phyloP scores from a whole-genome alignment of 441 rosid species.

The Erodium moschatum region DNA sequence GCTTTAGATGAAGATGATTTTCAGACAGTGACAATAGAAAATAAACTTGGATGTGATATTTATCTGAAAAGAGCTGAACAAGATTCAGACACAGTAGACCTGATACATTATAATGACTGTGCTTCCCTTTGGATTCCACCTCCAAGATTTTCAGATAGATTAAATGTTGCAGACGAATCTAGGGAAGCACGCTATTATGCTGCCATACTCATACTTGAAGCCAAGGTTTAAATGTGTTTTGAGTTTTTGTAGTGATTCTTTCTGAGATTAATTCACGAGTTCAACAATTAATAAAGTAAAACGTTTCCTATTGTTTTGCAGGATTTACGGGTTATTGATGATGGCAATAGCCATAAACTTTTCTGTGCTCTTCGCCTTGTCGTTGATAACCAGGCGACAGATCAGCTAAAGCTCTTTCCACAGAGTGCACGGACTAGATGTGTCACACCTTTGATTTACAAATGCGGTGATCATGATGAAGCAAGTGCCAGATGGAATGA shows the following conservation, averaged over 20 bases:
- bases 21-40: constrained; percentile 73
- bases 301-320: constrained; percentile 29
- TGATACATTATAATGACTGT: constrained; percentile 50
- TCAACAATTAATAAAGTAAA: background rate
- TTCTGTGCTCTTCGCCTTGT: constrained; percentile 90
- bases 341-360: constrained; percentile 87
- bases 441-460: constrained; percentile 58
- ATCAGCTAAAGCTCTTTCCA: constrained; percentile 88
- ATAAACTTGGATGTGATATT: constrained; percentile 84
- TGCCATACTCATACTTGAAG: constrained; percentile 77
- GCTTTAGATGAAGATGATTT: constrained; percentile 97
- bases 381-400: constrained; percentile 67
- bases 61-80: constrained; percentile 70
- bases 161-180: constrained; percentile 70
- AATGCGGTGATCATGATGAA: constrained; percentile 29
- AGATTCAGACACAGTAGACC: constrained; percentile 44
- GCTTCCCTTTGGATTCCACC: constrained; percentile 88
- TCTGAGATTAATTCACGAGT: background rate
- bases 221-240: constrained; percentile 52
- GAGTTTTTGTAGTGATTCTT: constrained; percentile 14
- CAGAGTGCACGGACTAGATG: constrained; percentile 99
- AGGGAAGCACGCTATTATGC: constrained; percentile 71
- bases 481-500: constrained; percentile 90
- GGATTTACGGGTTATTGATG: constrained; percentile 75
- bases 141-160: constrained; percentile 80